Evolutionary conservation across 768 basidiomycete species (phyloP), one percentile per base, ranked within the genome.

Genomic region (Hemileccinum impolitum): DNA sequence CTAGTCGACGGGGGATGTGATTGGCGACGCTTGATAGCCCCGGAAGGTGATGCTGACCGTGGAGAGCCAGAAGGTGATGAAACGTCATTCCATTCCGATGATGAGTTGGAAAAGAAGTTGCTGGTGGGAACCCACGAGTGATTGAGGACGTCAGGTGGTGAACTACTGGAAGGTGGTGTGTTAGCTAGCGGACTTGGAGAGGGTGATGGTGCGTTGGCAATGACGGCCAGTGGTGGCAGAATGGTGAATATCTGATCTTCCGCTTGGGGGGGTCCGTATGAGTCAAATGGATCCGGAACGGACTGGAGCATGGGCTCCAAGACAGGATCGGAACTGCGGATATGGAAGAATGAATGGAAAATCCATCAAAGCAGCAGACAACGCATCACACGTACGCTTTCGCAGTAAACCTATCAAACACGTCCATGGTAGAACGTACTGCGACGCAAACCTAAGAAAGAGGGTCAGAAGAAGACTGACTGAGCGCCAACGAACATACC

Each of bases 211-310:
- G 72, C 71, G 35, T 80, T 79, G 73, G 85, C 84, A 50, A 90
- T 83, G 42, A 80, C 76, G 28, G 87, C 87, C 28, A 92, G 75
- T 3, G 94, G 94, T 6, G 91, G 84, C 2, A 97, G 78, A 52
- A 96, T 94, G 63, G 84, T 90, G 71, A 95, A 95, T 55, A 96
- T 94, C 63, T 92, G 86, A 59, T 93, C 87, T 65, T 94, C 90
- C 36, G 88, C 76, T 58, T 87, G 89, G 3, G 87, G 85, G 18
- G 89, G 88, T 4, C 90, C 91, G 60, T 95, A 95, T 0, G 90
- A 80, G 55, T 95, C 93, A 54, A 95, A 95, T 28, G 94, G 90
- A 65, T 96, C 94, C 17, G 93, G 93, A 40, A 94, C 78, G 8
- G 87, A 80, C 67, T 91, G 85, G 2, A 97, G 73, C 82, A 97